A percentile compares a stretch with the other conserved stretches of the same genome.
These are phyloP conservation scores for Starmerella asiatica DNA, from an alignment of 805 yeast species.

Conservation along the genomic window DNA sequence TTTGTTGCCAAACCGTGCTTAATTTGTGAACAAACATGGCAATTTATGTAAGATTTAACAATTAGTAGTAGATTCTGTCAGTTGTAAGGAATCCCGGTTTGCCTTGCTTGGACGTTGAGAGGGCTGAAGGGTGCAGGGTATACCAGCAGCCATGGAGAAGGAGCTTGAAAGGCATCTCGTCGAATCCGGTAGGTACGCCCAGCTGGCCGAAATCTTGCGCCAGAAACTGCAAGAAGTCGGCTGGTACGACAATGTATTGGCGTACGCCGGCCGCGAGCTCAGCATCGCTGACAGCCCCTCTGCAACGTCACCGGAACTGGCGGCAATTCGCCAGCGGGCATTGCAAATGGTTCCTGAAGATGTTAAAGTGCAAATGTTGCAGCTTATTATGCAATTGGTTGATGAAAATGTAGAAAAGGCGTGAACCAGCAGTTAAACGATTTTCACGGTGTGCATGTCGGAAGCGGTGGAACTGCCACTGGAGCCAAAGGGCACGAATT, in stretches of 20 bases:
- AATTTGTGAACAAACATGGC: too few species aligned
- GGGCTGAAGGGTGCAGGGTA: too few species aligned
- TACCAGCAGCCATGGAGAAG: background rate
- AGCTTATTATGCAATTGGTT: conserved; percentile 31
- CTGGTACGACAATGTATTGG: conserved; percentile 68
- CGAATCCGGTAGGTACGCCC: conserved; percentile 20
- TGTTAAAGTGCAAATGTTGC: conserved; percentile 47
- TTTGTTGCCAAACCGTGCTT: too few species aligned
- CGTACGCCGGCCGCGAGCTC: conserved; percentile 38
- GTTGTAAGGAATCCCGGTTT: too few species aligned
- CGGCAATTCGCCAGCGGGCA: conserved; percentile 9
- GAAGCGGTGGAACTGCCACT: too few species aligned
- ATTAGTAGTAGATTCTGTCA: too few species aligned
- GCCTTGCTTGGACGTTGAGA: too few species aligned
- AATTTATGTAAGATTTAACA: too few species aligned
- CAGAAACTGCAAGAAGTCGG: conserved; percentile 61
- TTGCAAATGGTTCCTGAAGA: conserved; percentile 44
- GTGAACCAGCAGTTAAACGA: conserved; percentile 2
- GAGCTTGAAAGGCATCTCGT: conserved; percentile 18
- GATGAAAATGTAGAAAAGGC: conserved; percentile 26
- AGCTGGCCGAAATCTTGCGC: conserved; percentile 49
- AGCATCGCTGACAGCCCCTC: conserved; percentile 34
- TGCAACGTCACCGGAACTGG: conserved; percentile 25
- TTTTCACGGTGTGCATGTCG: background rate
- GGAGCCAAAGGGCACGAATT: too few species aligned